Percentiles rank a stretch among this genome's conserved stretches.
Evolutionary conservation across 2,329 filamentous ascomycete genomes (phyloP).

Genomic region (Lojkania enalia): DNA sequence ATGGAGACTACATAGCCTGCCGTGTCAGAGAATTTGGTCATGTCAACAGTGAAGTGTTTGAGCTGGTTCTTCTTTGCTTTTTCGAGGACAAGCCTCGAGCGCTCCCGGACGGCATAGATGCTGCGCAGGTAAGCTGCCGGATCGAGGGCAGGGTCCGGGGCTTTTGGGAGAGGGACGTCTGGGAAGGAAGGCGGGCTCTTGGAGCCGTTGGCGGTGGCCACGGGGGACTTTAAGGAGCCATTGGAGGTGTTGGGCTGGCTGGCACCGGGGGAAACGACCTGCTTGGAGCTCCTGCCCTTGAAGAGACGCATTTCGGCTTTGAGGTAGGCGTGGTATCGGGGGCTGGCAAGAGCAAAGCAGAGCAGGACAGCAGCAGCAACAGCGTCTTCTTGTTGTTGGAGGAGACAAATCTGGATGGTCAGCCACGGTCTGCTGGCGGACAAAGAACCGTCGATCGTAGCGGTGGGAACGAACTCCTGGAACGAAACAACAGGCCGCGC

Average conservation of each 20-base stretch:
- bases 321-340: conserved; percentile 6
- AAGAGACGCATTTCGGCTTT: conserved; percentile 55
- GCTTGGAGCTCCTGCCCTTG: conserved; percentile 53
- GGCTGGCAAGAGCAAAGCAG: conserved; percentile 8
- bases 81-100: conserved; percentile 71
- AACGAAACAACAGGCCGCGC: conserved; percentile 14
- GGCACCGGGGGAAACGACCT: conserved; percentile 36
- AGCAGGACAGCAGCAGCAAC: conserved; percentile 8
- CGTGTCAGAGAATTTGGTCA: conserved; percentile 80
- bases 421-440: conserved; percentile 16
- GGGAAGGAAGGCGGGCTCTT: conserved; percentile 57
- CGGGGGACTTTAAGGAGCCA: conserved; percentile 56
- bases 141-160: conserved; percentile 85
- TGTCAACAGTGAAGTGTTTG: conserved; percentile 86
- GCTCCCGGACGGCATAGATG: conserved; percentile 82
- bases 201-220: conserved; percentile 46
- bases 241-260: conserved; percentile 51
- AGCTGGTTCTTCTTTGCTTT: conserved; percentile 78
- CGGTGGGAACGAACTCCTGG: conserved; percentile 17
- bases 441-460: conserved; percentile 22
- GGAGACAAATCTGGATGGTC: conserved; percentile 5
- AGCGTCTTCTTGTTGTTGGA: conserved; percentile 1
- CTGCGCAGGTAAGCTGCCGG: conserved; percentile 90
- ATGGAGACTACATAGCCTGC: conserved; percentile 88
- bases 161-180: conserved; percentile 78